phyloP scores from a whole-genome alignment of 257 asterid species.

The Nicotiana obtusifolia region DNA sequence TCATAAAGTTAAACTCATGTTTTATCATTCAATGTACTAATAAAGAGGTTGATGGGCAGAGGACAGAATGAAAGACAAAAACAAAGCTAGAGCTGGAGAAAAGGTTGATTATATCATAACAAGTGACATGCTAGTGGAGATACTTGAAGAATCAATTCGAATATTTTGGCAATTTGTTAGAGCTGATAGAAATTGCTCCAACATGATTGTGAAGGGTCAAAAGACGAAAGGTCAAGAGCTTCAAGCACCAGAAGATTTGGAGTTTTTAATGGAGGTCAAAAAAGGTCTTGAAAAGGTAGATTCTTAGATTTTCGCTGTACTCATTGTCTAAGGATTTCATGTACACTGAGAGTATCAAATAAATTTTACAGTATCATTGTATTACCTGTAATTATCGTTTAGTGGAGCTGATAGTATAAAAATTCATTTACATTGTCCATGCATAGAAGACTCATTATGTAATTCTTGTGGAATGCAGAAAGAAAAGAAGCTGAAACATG shows the following conservation, averaged over 20 bases:
- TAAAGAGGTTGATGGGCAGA: conserved; percentile 30
- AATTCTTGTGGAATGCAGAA: conserved; percentile 47
- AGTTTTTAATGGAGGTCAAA: conserved; percentile 47
- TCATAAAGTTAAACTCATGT: neutral
- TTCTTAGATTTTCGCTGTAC: neutral
- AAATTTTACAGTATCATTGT: neutral
- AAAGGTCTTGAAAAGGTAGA: conserved; percentile 63
- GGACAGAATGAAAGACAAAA: conserved; percentile 46
- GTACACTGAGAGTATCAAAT: neutral
- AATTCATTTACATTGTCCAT: too few species aligned
- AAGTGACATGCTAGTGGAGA: conserved; percentile 72
- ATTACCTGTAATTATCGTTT: neutral
- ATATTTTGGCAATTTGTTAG: conserved; percentile 80
- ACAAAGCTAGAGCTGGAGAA: conserved; percentile 33
- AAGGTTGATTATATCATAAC: conserved; percentile 46
- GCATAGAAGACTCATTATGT: neutral
- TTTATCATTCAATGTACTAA: neutral
- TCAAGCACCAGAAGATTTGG: conserved; percentile 37
- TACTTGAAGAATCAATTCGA: conserved; percentile 81
- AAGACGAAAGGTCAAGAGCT: conserved; percentile 34
- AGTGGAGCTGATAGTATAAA: neutral
- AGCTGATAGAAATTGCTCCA: conserved; percentile 57
- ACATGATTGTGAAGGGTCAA: conserved; percentile 19
- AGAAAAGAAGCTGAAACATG: conserved; percentile 66
- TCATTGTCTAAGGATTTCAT: neutral